Base-by-base conservation (phyloP, 164 flowering plant species). In the Macadamia integrifolia region DNA sequence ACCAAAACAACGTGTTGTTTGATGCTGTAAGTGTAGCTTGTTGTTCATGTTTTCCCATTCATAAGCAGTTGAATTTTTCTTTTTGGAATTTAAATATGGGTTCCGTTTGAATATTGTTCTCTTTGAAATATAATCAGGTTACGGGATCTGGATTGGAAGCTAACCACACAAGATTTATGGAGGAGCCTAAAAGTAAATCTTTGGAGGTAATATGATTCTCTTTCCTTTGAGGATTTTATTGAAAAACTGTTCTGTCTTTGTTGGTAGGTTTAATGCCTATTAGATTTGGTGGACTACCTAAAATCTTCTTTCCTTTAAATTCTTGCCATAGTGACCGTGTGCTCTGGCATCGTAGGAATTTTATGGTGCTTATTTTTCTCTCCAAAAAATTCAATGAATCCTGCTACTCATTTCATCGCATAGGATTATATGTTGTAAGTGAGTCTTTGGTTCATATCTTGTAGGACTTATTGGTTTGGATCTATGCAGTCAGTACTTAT, bases 21-120 rank as follows among this genome's bases (percentile, higher is more conserved):
- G 88, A 84, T 56, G 83, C 80, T 73, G 92, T 89, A 74, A 78
- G 90, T 75, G 17, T 60, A 73, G 50, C 17, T n/a, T 31, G 42
- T 56, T 30, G 8, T 14, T 43, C 17, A 14, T 60, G 53, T 58
- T 30, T 62, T 17, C 17, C 6, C 14, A 58, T 3, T 58, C 58
- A 58, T 6, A 44, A 43, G 50, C 50, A 46, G 50, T 46, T 46
- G 50, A 46, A 46, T 46, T 3, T 46, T 9, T 9, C 50, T 8
- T 46, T 46, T 46, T 11, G 13, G 18, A 53, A 14, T 1, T 53
- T 53, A 53, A 50, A 14, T 17, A 14, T 17, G 17, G 14, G 15
- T 53, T 53, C 3, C 17, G 17, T 53, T 46, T 46, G 50, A 3
- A 11, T 46, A 46, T 46, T 4, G 50, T 46, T 46, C 9, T 8